Base-by-base conservation (phyloP, 305 asterid genomes). In the Fraxinus sp. region DNA sequence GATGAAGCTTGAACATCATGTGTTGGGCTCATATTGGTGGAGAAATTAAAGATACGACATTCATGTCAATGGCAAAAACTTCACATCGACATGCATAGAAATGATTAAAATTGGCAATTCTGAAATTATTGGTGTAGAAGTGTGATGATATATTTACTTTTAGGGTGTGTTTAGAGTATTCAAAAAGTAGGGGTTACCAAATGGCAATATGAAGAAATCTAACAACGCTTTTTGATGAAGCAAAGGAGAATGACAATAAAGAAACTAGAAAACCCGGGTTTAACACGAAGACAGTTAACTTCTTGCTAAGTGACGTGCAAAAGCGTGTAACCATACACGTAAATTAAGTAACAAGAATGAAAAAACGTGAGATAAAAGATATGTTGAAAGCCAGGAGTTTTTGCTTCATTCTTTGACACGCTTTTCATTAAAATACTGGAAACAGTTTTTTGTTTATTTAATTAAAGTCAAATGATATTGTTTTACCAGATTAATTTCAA, bases 201-300 rank as follows among this genome's bases (percentile, higher is more conserved):
- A 22, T 49, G 83, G 33, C 72, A 84, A 71, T 66, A 80, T 73
- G 30, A 78, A 78, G 49, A 36, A 77, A 71, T 62, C 24, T 44
- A 70, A 80, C 77, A 71, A 81, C 76, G 84, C 86, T 82, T 79
- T 62, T 28, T 73, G 72, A n/a, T 55, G 80, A 83, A 83, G 90
- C 82, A 87, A 87, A 87, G 86, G 83, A 49, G 80, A 55, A 41
- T 7, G 74, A 10, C n/a, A 76, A 33, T 46, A 77, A 59, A 79
- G 18, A 76, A 83, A 79, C 49, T 55, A 39, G 0, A 72, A 83
- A 37, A 66, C 39, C 64, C 75, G 77, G n/a, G 35, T 59, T 72
- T 26, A 77, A 81, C 78, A 66, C 83, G 82, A 2, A 78, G 68
- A 79, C 84, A 20, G 81, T 74, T 84, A 26, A 79, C 81, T 71